Evolutionary conservation across 2,329 filamentous ascomycete genomes (phyloP).

Genomic region (Paramyrothecium roridum): DNA sequence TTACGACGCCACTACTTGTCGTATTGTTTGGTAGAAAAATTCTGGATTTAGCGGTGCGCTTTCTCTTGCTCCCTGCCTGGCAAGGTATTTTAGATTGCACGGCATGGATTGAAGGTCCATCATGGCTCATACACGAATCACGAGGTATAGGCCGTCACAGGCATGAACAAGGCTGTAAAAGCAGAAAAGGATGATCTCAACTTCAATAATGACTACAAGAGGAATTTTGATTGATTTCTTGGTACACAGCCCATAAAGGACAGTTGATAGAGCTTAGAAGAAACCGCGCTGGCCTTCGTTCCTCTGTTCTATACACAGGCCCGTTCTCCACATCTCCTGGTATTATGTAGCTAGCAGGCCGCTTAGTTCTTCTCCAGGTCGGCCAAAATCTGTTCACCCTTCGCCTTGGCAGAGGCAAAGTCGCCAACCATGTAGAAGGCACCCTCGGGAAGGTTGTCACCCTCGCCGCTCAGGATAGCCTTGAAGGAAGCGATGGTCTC

Average conservation of each 20-base stretch:
- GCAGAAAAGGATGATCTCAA: conserved; percentile 2
- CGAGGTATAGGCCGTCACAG: no score
- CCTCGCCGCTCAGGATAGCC: conserved; percentile 91
- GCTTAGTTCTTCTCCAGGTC: conserved; percentile 71
- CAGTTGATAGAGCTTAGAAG: conserved; percentile 54
- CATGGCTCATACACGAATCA: no score
- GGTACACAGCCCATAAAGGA: conserved; percentile 62
- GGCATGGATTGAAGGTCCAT: no score
- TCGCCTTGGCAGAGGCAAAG: conserved; percentile 85
- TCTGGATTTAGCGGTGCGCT: no score
- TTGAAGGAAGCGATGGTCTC: conserved; percentile 98
- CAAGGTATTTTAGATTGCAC: no score
- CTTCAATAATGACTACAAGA: conserved; percentile 32
- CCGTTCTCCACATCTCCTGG: conserved; percentile 28
- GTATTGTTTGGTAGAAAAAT: no score
- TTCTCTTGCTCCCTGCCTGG: no score
- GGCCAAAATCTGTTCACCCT: conserved; percentile 99
- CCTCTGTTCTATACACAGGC: conserved; percentile 59
- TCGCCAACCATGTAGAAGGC: conserved; percentile 98
- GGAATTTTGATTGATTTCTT: conserved; percentile 51
- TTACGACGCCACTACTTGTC: no score
- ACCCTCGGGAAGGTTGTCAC: conserved; percentile 92
- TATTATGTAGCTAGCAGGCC: conserved; percentile 30
- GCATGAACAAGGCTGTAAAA: conserved; percentile 3
- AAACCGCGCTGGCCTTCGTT: conserved; percentile 46